A percentile compares a stretch with the other conserved stretches of the same genome.
phyloP scores from a whole-genome alignment of 345 rosid species.

The Salix caprea region DNA sequence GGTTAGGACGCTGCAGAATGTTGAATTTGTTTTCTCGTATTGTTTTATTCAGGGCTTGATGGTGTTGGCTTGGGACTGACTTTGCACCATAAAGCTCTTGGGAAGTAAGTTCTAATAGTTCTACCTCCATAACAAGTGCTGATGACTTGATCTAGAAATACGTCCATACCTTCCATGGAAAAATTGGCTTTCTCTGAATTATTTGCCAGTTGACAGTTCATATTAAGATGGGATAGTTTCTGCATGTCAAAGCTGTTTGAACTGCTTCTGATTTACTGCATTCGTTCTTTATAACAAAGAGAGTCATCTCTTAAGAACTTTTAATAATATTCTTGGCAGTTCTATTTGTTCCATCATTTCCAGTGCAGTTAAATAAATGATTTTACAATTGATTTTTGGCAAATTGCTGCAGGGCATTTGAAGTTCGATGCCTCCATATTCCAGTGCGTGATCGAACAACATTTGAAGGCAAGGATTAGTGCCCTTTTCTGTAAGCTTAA shows the following conservation, averaged over 20 bases:
- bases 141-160: neutral
- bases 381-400: conserved; percentile 2
- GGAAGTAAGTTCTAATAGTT: conserved; percentile 52
- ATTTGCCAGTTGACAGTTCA: neutral
- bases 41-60: conserved; percentile 50
- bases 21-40: conserved; percentile 6
- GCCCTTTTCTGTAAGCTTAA: neutral
- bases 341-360: neutral
- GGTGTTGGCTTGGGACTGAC: conserved; percentile 80
- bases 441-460: conserved; percentile 71
- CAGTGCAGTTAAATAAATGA: neutral
- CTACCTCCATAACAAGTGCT: neutral
- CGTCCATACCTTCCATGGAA: neutral
- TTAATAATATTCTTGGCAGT: neutral
- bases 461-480: conserved; percentile 45
- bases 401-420: conserved; percentile 64
- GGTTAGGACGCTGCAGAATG: neutral
- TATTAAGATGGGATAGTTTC: neutral
- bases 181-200: neutral
- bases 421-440: conserved; percentile 79
- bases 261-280: neutral
- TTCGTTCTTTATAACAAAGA: neutral
- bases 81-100: conserved; percentile 83
- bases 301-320: neutral
- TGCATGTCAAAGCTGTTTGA: neutral